Evolutionary conservation across 805 yeast genomes (phyloP).

Genomic region (Pichia membranifaciens): DNA sequence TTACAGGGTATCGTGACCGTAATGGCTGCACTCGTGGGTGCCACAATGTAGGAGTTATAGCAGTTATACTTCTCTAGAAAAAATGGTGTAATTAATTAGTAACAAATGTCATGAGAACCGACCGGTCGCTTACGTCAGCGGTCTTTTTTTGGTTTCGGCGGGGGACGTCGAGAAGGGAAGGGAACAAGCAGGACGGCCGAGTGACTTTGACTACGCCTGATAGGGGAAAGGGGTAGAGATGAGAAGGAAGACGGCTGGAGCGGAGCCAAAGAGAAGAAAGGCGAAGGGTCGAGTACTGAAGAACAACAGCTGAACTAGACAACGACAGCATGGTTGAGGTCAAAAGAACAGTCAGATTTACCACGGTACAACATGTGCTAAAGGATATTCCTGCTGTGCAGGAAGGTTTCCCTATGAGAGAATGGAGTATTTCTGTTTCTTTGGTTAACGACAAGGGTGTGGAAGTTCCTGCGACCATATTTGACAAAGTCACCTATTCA

Average conservation of each 20-base stretch:
- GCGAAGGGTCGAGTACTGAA: too few species aligned
- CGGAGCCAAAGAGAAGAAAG: too few species aligned
- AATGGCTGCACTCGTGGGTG: neutral
- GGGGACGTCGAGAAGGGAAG: too few species aligned
- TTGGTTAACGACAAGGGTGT: slow-evolving; percentile 75
- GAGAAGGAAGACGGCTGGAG: too few species aligned
- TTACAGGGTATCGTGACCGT: neutral
- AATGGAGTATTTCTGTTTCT: slow-evolving; percentile 78
- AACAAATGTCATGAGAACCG: too few species aligned
- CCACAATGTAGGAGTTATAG: neutral
- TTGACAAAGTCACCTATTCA: slow-evolving; percentile 89
- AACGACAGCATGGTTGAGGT: slow-evolving; percentile 42
- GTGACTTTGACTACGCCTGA: too few species aligned
- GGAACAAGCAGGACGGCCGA: too few species aligned
- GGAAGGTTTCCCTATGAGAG: slow-evolving; percentile 89
- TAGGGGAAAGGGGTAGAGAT: neutral
- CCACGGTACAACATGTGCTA: slow-evolving; percentile 77
- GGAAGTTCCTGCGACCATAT: slow-evolving; percentile 77
- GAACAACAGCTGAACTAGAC: too few species aligned
- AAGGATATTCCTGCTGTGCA: slow-evolving; percentile 79
- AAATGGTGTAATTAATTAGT: too few species aligned
- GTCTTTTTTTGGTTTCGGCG: too few species aligned
- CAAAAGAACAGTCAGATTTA: slow-evolving; percentile 81
- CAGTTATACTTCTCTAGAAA: too few species aligned
- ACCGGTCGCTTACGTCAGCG: too few species aligned